These are phyloP conservation scores for Phaeoacremonium minimum DNA, from an alignment of 2,329 filamentous ascomycete genomes.

Conservation along the genomic window DNA sequence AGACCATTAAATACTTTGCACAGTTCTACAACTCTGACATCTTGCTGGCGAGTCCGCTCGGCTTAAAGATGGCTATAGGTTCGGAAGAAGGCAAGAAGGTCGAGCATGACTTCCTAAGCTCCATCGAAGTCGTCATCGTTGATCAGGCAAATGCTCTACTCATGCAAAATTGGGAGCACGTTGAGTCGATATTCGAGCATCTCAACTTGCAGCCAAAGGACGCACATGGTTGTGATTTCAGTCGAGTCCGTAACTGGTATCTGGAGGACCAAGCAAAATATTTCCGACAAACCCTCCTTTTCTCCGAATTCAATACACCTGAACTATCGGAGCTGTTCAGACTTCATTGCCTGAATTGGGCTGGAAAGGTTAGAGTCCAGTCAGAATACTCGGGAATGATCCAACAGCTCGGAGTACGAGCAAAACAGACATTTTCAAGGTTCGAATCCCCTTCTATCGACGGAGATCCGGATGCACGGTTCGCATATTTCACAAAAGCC, in stretches of 20 bases:
- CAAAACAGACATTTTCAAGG: conserved; percentile 85
- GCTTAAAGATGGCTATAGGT: conserved; percentile 85
- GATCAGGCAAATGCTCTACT: conserved; percentile 91
- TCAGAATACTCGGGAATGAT: conserved; percentile 68
- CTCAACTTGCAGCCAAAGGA: conserved; percentile 88
- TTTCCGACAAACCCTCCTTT: conserved; percentile 79
- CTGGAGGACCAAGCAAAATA: conserved; percentile 79
- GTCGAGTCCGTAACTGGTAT: conserved; percentile 85
- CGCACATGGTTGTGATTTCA: conserved; percentile 89
- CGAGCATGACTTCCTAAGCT: conserved; percentile 89
- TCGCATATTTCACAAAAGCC: conserved; percentile 83
- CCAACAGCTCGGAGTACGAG: conserved; percentile 65
- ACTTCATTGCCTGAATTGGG: conserved; percentile 72
- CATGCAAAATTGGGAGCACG: conserved; percentile 98
- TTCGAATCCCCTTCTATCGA: conserved; percentile 69
- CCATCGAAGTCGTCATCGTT: conserved; percentile 83
- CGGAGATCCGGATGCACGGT: conserved; percentile 80
- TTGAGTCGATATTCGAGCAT: conserved; percentile 87
- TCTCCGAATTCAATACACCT: conserved; percentile 81
- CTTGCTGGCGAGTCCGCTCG: conserved; percentile 84
- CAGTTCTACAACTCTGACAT: conserved; percentile 97
- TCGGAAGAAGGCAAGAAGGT: conserved; percentile 60
- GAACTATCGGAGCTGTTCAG: conserved; percentile 80
- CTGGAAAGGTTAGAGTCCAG: conserved; percentile 72
- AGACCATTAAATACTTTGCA: conserved; percentile 90